These are phyloP conservation scores for Mucor mucedo DNA, from an alignment of 371 early-diverging fungal species.

Conservation along the genomic window DNA sequence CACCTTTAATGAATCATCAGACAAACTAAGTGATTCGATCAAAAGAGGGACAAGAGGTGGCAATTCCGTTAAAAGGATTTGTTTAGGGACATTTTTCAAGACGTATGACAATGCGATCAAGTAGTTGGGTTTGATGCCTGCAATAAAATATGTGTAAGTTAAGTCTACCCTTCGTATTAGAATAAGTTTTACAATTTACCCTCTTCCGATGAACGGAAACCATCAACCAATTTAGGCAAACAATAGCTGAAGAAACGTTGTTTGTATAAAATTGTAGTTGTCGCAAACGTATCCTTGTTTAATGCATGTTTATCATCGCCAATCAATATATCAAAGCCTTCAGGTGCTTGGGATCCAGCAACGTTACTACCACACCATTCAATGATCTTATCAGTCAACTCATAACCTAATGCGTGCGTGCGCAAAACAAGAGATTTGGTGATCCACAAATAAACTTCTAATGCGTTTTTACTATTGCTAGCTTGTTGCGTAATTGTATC, in stretches of 20 bases:
- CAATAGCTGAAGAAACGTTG: constrained; percentile 82
- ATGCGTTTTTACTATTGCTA: constrained; percentile 24
- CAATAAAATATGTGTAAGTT: not conserved
- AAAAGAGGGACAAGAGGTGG: constrained; percentile 78
- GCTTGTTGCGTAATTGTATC: constrained; percentile 24
- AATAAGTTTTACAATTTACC: not conserved
- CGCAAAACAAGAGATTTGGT: constrained; percentile 68
- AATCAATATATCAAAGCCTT: constrained; percentile 72
- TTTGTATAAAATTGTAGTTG: constrained; percentile 72
- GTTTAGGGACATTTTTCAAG: constrained; percentile 80
- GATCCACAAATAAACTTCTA: constrained; percentile 53
- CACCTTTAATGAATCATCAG: constrained; percentile 68
- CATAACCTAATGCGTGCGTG: constrained; percentile 58
- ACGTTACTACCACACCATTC: constrained; percentile 51
- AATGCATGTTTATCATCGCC: constrained; percentile 71
- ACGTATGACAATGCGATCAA: constrained; percentile 84
- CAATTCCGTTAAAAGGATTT: constrained; percentile 78
- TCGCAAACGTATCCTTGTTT: constrained; percentile 74
- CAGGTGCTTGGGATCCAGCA: constrained; percentile 60
- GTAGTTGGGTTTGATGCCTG: constrained; percentile 67
- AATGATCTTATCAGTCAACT: constrained; percentile 64
- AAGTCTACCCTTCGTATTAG: not conserved
- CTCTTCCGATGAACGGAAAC: constrained; percentile 51
- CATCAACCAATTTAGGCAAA: constrained; percentile 71
- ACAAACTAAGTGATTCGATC: constrained; percentile 68